phyloP scores from a whole-genome alignment of 257 asterid genomes.

The Nicotiana tomentosiformis region DNA sequence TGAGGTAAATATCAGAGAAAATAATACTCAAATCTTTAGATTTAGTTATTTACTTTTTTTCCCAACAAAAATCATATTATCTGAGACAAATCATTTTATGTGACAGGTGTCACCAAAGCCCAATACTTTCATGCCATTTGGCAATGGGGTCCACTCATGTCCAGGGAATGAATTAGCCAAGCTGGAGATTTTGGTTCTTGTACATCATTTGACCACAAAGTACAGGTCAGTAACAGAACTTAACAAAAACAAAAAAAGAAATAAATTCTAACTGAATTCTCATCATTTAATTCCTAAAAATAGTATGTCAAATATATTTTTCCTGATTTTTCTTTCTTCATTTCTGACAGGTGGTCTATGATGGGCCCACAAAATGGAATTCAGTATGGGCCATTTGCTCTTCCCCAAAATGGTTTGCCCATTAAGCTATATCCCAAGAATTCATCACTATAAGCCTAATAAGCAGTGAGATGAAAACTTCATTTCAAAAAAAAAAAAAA shows the following conservation, averaged over 20 bases:
- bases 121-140: constrained; percentile 95
- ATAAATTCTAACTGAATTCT: neutral
- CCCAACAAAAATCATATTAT: neutral
- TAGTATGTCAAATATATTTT: constrained; percentile 8
- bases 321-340: neutral
- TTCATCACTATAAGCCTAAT: constrained; percentile 4
- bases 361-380: constrained; percentile 87
- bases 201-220: constrained; percentile 89
- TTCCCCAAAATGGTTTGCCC: constrained; percentile 97
- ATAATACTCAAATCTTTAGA: neutral
- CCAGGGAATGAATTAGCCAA: constrained; percentile 94
- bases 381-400: constrained; percentile 96
- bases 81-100: neutral
- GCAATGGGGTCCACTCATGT: constrained; percentile 85
- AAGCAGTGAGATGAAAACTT: neutral
- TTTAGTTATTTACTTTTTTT: no score
- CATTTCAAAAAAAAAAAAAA: neutral
- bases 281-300: constrained; percentile 15
- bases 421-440: constrained; percentile 50
- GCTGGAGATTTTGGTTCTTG: constrained; percentile 71
- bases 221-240: constrained; percentile 46
- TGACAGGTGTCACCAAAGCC: constrained; percentile 74
- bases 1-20: constrained; percentile 47
- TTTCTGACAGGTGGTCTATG: constrained; percentile 71
- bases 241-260: neutral